These are phyloP conservation scores for Cladosporium sp. DNA, from an alignment of 2,329 filamentous ascomycete species.

Conservation along the genomic window DNA sequence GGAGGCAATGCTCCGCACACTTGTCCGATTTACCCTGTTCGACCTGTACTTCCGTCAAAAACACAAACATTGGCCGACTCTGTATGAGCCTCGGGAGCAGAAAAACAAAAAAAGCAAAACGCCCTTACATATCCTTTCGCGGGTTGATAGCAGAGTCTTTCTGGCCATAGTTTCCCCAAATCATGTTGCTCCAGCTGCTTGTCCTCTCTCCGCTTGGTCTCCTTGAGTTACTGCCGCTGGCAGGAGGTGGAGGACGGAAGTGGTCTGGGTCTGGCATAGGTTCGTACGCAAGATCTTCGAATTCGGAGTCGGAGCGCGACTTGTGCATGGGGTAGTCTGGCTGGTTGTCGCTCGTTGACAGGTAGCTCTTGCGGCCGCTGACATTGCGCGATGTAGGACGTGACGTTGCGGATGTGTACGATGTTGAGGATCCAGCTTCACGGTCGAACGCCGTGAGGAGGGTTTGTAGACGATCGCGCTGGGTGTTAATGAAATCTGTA, in stretches of 20 bases:
- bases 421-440: constrained; percentile 52
- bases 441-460: constrained; percentile 74
- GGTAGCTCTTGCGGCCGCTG: constrained; percentile 27
- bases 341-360: constrained; percentile 14
- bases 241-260: constrained; percentile 16
- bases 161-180: constrained; percentile 37
- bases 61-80: constrained; percentile 4
- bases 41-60: constrained; percentile 7
- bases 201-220: constrained; percentile 11
- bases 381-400: constrained; percentile 23
- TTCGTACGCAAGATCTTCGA: constrained; percentile 54
- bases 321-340: constrained; percentile 59
- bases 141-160: constrained; percentile 29
- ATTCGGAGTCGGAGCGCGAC: constrained; percentile 81
- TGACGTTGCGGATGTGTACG: constrained; percentile 16
- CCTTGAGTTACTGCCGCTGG: not conserved
- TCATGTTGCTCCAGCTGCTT: constrained; percentile 33
- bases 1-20: constrained; percentile 7
- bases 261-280: constrained; percentile 33
- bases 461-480: constrained; percentile 71
- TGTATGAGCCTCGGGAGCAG: not conserved
- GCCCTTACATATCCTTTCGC: constrained; percentile 27
- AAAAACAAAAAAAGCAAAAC: constrained; percentile 1
- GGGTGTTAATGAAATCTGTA: constrained; percentile 69
- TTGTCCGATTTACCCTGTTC: not conserved